A percentile compares a stretch with the other conserved stretches of the same genome.
Conservation (phyloP, 768 basidiomycete genomes). For the Suillus occidentalis region DNA sequence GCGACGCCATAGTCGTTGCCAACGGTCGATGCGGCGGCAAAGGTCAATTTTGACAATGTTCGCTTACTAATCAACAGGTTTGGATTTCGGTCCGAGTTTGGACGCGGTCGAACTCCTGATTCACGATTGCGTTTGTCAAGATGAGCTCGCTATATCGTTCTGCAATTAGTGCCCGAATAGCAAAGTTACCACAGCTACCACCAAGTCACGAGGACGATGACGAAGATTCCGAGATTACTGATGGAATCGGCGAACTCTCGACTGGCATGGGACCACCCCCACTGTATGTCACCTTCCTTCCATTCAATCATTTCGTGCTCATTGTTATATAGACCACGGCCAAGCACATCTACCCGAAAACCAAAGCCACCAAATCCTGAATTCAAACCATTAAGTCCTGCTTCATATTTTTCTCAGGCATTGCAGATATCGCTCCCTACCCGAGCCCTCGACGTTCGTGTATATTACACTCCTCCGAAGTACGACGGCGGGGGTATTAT, state of each 20-base stretch:
- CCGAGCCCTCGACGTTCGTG: constrained; percentile 66
- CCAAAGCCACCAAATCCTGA: constrained; percentile 52
- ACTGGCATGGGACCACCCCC: constrained; percentile 62
- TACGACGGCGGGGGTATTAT: constrained; percentile 56
- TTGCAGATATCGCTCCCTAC: constrained; percentile 68
- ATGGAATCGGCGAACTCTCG: constrained; percentile 62
- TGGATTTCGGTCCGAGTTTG: neutral
- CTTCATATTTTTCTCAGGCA: constrained; percentile 76
- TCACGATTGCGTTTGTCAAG: neutral
- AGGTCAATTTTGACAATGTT: neutral
- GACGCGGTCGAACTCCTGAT: constrained; percentile 4
- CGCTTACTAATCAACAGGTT: neutral
- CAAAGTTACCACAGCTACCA: constrained; percentile 69
- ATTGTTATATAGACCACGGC: constrained; percentile 8
- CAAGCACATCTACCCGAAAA: constrained; percentile 29
- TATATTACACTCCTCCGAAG: constrained; percentile 80
- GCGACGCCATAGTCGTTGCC: constrained; percentile 13
- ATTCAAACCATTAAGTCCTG: constrained; percentile 77
- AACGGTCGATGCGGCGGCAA: neutral
- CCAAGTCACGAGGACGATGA: constrained; percentile 43
- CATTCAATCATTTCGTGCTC: constrained; percentile 19
- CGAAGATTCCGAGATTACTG: constrained; percentile 50
- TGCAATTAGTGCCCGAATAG: constrained; percentile 70
- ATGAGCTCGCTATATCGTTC: constrained; percentile 80
- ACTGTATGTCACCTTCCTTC: constrained; percentile 42